phyloP scores from a whole-genome alignment of 2,329 filamentous ascomycete species.

The Aspergillus thermomutatus region DNA sequence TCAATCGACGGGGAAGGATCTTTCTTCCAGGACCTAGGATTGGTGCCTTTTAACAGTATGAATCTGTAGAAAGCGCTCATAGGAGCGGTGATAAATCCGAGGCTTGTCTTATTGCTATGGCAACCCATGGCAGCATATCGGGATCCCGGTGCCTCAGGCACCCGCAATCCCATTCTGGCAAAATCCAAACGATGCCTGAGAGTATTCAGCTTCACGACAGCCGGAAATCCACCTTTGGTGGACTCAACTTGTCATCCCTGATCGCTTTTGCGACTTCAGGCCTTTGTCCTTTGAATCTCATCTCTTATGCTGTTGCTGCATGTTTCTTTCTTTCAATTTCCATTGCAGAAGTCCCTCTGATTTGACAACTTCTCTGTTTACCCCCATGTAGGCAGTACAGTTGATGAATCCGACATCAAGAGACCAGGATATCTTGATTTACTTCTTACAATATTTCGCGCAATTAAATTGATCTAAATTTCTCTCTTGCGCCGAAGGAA shows the following conservation, averaged over 20 bases:
- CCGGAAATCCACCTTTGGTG: slow-evolving; percentile 1
- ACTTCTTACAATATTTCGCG: too few relatives aligned
- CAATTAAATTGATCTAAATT: not conserved
- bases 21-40: too few relatives aligned
- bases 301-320: slow-evolving; percentile 13
- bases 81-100: not conserved
- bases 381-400: not conserved
- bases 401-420: not conserved
- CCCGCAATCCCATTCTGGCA: slow-evolving; percentile 18
- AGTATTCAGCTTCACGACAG: not conserved
- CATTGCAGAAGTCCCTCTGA: slow-evolving; percentile 14
- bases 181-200: slow-evolving; percentile 21
- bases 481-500: not conserved
- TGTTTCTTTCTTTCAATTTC: slow-evolving; percentile 21
- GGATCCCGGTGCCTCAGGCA: slow-evolving; percentile 17
- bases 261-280: not conserved
- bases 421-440: not conserved
- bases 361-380: slow-evolving; percentile 9
- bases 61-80: not conserved
- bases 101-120: slow-evolving; percentile 24
- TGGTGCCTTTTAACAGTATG: too few relatives aligned
- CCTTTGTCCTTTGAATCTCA: not conserved
- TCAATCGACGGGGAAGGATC: too few relatives aligned
- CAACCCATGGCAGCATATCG: slow-evolving; percentile 16
- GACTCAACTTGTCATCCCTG: slow-evolving; percentile 1